A percentile compares a stretch with the other conserved stretches of the same genome.
phyloP scores from a whole-genome alignment of 257 asterid genomes.

The Przewalskia tangutica region DNA sequence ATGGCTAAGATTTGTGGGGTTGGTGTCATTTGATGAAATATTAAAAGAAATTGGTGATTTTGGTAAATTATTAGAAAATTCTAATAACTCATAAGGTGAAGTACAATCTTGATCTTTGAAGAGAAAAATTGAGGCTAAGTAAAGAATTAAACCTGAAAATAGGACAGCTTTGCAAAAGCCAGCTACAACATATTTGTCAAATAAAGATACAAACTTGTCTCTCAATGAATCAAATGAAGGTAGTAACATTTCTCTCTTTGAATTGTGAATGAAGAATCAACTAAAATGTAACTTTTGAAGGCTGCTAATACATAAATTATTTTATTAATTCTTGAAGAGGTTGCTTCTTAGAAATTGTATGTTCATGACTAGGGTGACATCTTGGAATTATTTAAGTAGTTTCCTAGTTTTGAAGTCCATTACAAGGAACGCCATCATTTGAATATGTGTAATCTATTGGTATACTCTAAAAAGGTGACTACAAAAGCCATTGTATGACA shows the following conservation, averaged over 20 bases:
- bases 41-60: neutral
- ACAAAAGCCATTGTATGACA: neutral
- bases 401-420: neutral
- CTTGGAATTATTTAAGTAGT: neutral
- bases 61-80: neutral
- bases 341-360: neutral
- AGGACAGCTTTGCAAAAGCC: neutral
- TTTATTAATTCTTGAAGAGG: neutral
- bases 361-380: neutral
- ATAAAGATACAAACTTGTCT: neutral
- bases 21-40: neutral
- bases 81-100: neutral
- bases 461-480: neutral
- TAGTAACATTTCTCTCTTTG: neutral
- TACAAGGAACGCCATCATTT: neutral
- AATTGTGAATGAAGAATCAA: neutral
- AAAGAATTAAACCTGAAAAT: slow-evolving; percentile 3
- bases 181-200: neutral
- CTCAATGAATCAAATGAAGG: neutral
- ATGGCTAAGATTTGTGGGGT: slow-evolving; percentile 40
- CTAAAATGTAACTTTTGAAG: neutral
- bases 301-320: neutral
- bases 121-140: slow-evolving; percentile 3
- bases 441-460: neutral
- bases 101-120: neutral